phyloP scores from a whole-genome alignment of 768 basidiomycete genomes.

The Pisolithus orientalis region DNA sequence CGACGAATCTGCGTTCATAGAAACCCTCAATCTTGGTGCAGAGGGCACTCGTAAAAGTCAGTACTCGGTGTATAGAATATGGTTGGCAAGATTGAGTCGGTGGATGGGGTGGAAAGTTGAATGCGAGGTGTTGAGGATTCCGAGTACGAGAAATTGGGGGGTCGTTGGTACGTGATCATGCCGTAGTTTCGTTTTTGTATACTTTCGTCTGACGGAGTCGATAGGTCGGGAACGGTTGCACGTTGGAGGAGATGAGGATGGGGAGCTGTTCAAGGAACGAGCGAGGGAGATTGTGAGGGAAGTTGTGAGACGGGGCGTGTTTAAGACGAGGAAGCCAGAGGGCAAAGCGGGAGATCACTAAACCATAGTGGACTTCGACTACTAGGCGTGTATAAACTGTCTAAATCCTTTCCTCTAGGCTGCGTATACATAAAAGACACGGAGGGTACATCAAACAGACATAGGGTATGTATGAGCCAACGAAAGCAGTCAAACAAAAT shows the following conservation, averaged over 20 bases:
- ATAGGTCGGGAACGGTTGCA: slow-evolving; percentile 23
- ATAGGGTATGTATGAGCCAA: neutral
- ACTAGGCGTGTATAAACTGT: neutral
- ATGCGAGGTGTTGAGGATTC: slow-evolving; percentile 81
- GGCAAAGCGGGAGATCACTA: slow-evolving; percentile 44
- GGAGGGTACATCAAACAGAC: neutral
- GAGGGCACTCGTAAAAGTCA: slow-evolving; percentile 57
- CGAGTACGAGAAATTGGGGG: slow-evolving; percentile 92
- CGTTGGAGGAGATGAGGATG: neutral
- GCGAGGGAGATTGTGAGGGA: slow-evolving; percentile 47
- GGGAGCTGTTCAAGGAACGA: slow-evolving; percentile 24
- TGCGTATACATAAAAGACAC: neutral
- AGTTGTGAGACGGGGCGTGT: slow-evolving; percentile 58
- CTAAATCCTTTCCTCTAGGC: slow-evolving; percentile 2
- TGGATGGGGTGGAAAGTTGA: slow-evolving; percentile 85
- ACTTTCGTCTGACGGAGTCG: neutral
- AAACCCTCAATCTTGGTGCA: slow-evolving; percentile 53
- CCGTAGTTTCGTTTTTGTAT: neutral
- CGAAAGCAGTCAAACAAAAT: neutral
- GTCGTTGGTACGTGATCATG: slow-evolving; percentile 59
- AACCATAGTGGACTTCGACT: neutral
- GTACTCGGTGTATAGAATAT: slow-evolving; percentile 82
- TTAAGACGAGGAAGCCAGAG: slow-evolving; percentile 68
- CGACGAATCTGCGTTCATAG: slow-evolving; percentile 30
- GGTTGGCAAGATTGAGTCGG: slow-evolving; percentile 68